phyloP scores from a whole-genome alignment of 306 rosid genomes.

The Cajanus cajan region DNA sequence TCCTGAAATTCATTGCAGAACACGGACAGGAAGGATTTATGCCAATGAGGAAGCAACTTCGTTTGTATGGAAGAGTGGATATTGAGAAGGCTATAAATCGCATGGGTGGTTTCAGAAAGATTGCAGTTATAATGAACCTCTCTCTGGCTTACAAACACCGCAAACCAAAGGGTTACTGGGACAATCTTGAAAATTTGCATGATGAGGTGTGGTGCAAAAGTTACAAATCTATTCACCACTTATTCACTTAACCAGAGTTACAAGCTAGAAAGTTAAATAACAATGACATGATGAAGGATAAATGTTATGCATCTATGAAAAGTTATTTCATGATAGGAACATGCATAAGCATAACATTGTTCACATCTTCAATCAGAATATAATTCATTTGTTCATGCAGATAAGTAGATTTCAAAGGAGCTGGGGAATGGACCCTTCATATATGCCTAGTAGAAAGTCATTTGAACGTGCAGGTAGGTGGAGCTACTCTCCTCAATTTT shows the following conservation, averaged over 20 bases:
- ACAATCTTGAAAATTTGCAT: conserved; percentile 68
- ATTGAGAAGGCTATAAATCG: conserved; percentile 87
- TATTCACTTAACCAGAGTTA: not conserved
- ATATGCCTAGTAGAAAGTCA: conserved; percentile 94
- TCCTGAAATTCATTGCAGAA: conserved; percentile 67
- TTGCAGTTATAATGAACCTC: conserved; percentile 76
- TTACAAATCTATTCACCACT: not conserved
- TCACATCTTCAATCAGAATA: not conserved
- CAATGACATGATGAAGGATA: conserved; percentile 11
- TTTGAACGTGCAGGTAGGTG: conserved; percentile 89
- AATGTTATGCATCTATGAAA: not conserved
- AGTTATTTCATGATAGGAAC: not conserved
- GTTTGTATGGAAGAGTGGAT: conserved; percentile 76
- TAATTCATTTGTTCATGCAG: conserved; percentile 44
- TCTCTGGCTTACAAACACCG: conserved; percentile 84
- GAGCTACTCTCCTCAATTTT: conserved; percentile 4
- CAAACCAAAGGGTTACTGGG: conserved; percentile 95
- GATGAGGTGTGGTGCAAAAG: conserved; percentile 51
- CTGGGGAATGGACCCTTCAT: conserved; percentile 94
- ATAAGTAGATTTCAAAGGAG: conserved; percentile 74
- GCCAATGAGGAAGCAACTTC: conserved; percentile 96
- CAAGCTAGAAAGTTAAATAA: not conserved
- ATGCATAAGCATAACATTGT: conserved; percentile 1
- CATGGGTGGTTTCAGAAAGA: conserved; percentile 89
- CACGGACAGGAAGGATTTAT: conserved; percentile 92